Base-by-base conservation (phyloP, 2,329 filamentous ascomycete genomes). In the Anthostomella pinea region DNA sequence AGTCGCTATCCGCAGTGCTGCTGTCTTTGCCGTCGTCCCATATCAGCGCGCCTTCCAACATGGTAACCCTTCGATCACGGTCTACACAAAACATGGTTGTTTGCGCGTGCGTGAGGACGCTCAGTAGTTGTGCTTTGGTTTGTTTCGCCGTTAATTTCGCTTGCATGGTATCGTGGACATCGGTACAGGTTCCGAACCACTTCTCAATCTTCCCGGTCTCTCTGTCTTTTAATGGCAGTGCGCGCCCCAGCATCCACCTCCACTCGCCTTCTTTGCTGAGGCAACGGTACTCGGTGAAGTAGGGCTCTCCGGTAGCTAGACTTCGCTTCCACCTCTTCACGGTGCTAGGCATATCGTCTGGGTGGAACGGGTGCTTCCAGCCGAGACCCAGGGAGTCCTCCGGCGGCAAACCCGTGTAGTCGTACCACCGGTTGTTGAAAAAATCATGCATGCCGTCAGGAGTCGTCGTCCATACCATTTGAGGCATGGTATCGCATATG, bases 151-250 rank as follows among this genome's bases (percentile, higher is more conserved):
- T 73, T 43, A 83, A 70, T 41, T 83, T 80, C 10, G 82, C 75
- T 52, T 85, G 72, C 3, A 89, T 81, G 27, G 80, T 72, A 43
- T 89, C 84, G 53, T 90, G 81, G 13, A 89, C 84, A 46, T 91
- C 85, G 9, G 85, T 89, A 52, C 82, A 88, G 1, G 84, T 88
- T 11, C 71, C 86, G 51, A 86, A 87, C 85, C 85, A 90, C 54
- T 85, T 87, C 40, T 86, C 70, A 31, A 90, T 87, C 30, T 73
- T 66, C 2, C 83, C 83, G 0, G 76, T 77, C 28, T 81, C 73
- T 43, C 73, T 74, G 41, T 87, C 79, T 24, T 71, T 72, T 51
- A 88, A 70, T 0, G 86, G 84, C 10, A 85, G 59, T 1, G 85
- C 86, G 27, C 84, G 73, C 8, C 81, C 85, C 3, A 91, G 66